These are phyloP conservation scores for Colletotrichum viniferum DNA, from an alignment of 2,329 filamentous ascomycete species.

Conservation along the genomic window DNA sequence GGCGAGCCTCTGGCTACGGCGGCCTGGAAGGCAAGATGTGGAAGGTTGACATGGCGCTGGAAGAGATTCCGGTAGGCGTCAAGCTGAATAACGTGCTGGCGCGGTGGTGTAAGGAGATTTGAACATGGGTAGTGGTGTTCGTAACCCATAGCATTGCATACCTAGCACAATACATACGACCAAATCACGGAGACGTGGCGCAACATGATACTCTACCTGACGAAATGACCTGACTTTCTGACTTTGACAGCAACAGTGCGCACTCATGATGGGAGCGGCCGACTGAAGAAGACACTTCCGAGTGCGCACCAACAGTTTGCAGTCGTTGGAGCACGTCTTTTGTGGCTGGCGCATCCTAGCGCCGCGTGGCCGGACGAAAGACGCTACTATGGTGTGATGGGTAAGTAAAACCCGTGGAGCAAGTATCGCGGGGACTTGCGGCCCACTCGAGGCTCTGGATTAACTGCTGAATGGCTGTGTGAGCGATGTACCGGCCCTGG, in stretches of 20 bases:
- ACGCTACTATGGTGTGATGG: no score
- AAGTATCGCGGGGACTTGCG: no score
- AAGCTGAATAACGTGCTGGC: conserved; percentile 64
- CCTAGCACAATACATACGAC: not conserved
- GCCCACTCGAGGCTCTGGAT: no score
- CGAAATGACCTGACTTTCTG: not conserved
- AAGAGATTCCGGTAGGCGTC: conserved; percentile 74
- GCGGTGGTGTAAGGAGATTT: conserved; percentile 80
- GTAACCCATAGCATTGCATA: not conserved
- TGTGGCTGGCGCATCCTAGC: not conserved
- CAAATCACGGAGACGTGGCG: not conserved
- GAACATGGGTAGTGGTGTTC: conserved; percentile 9
- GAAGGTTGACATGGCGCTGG: conserved; percentile 76
- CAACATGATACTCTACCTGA: not conserved
- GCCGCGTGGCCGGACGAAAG: not conserved
- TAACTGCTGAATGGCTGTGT: no score
- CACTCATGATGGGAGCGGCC: not conserved
- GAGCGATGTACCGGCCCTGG: no score
- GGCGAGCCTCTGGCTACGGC: conserved; percentile 37
- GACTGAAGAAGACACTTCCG: not conserved
- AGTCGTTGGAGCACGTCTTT: not conserved
- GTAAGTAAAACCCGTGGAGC: no score
- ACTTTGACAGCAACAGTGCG: not conserved
- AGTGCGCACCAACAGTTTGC: not conserved
- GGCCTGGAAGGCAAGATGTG: conserved; percentile 72